These are phyloP conservation scores for Populus deltoides DNA, from an alignment of 345 rosid genomes.

Conservation along the genomic window DNA sequence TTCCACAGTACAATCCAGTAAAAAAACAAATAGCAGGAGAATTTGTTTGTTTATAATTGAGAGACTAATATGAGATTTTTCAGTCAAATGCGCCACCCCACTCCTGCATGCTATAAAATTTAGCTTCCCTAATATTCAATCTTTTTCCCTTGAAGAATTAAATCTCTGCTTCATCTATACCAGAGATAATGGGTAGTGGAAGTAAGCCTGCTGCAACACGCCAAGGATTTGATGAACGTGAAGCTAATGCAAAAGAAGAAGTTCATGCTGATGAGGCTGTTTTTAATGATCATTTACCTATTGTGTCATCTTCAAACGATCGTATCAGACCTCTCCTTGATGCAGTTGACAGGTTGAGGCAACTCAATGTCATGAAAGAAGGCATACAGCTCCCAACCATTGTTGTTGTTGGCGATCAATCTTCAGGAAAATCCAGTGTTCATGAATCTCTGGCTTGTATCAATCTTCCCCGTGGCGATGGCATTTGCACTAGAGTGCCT, in stretches of 20 bases:
- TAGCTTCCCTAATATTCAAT: too few species aligned
- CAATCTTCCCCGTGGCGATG: conserved; percentile 41
- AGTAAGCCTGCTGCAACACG: too few species aligned
- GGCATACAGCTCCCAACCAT: conserved; percentile 60
- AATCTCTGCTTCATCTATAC: too few species aligned
- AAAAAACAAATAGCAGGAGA: too few species aligned
- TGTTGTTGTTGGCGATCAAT: conserved; percentile 57
- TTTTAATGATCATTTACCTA: conserved; percentile 5
- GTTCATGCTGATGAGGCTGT: background rate
- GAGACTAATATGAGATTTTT: too few species aligned
- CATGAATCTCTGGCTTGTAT: conserved; percentile 54
- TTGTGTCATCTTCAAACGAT: conserved; percentile 39
- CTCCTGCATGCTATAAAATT: too few species aligned
- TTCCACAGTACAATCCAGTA: too few species aligned
- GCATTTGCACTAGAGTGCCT: conserved; percentile 56
- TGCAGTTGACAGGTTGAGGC: conserved; percentile 46
- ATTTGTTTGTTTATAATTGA: too few species aligned
- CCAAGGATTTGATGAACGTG: too few species aligned
- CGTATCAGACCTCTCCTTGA: conserved; percentile 50
- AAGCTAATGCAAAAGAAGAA: background rate
- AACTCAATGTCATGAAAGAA: conserved; percentile 36
- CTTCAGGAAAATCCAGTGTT: conserved; percentile 54
- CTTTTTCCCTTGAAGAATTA: too few species aligned
- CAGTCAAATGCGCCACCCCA: too few species aligned
- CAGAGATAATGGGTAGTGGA: too few species aligned